Evolutionary conservation across 148 eudicot species (phyloP).

Genomic region (Pouteria glomerata): DNA sequence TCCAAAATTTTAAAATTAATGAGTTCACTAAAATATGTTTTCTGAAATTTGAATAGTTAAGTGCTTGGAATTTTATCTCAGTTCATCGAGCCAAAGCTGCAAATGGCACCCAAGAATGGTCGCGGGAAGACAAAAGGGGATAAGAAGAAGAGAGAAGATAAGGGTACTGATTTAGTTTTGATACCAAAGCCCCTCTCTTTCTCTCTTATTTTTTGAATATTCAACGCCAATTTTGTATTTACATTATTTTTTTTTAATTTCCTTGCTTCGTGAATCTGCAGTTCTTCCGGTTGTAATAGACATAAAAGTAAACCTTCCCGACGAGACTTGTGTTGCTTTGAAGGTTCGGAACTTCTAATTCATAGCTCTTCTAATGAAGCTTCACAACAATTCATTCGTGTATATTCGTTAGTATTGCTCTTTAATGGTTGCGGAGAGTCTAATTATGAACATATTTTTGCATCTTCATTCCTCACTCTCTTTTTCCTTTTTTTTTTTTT

Average conservation of each 20-base stretch:
- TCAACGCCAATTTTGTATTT: not conserved
- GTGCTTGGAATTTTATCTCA: not conserved
- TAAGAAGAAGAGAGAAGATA: constrained; percentile 98
- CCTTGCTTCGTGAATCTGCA: constrained; percentile 26
- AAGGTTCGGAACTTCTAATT: constrained; percentile 51
- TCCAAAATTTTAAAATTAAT: no score
- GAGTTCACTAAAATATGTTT: no score
- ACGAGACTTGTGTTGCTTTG: constrained; percentile 64
- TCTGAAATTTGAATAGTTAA: not conserved
- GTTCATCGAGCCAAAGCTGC: not conserved
- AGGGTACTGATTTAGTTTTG: constrained; percentile 41
- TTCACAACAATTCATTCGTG: not conserved
- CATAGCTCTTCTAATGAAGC: not conserved
- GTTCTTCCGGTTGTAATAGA: constrained; percentile 92
- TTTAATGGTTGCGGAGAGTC: not conserved
- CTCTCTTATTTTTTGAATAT: no score
- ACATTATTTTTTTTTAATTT: not conserved
- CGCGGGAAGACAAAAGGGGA: constrained; percentile 90
- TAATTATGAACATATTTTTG: no score
- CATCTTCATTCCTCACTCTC: no score
- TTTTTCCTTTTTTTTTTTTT: no score
- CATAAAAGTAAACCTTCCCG: constrained; percentile 71
- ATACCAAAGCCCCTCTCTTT: no score
- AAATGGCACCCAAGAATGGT: constrained; percentile 94
- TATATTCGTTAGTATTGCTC: not conserved